Base-by-base conservation (phyloP, 257 asterid species). In the Solanum pinnatisectum region DNA sequence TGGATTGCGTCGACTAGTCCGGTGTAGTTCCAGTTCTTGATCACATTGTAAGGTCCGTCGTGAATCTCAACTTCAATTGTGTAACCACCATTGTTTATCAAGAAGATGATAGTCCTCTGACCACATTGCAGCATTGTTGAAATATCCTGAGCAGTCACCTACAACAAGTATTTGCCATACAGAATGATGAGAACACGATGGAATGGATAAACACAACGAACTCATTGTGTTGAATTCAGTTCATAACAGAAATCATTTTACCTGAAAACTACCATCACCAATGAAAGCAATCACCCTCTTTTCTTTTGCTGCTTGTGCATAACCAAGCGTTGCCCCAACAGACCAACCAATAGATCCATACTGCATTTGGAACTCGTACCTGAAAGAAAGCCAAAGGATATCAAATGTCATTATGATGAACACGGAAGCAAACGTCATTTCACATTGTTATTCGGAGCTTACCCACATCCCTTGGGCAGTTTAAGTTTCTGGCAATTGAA, bases 401-500 rank as follows among this genome's bases (percentile, higher is more conserved):
- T 3, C 39, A 79, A 1, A 72, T 42, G 39, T 44, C 65, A 44
- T 6, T 79, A 44, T 2, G 65, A 79, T 25, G 39, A 42, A 42
- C 39, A 42, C 7, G 13, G 0, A 79, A 44, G 39, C n/a, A 42
- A 25, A 78, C 2, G 60, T 6, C 59, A 77, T 39, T 77, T 77
- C 4, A 13, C 60, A 2, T 37, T 0, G 65, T 42, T 5, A 15
- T 42, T 78, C 5, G n/a, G 65, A 42, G 65, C 84, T 15, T 37
- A 89, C 89, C 88, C 87, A 27, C 91, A 87, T 18, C 87, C 91
- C 39, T 87, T 46, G 1, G 89, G 91, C 70, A 87, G 33, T 67
- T 84, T 87, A 30, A 89, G 89, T 88, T 89, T 89, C 86, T 87
- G 91, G 49, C 91, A 89, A 77, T 89, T 89, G 89, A 89, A 89